Percentiles rank a stretch among this genome's conserved stretches.
These are phyloP conservation scores for Entophlyctis luteolus DNA, from an alignment of 192 early-diverging fungal genomes.

Conservation along the genomic window DNA sequence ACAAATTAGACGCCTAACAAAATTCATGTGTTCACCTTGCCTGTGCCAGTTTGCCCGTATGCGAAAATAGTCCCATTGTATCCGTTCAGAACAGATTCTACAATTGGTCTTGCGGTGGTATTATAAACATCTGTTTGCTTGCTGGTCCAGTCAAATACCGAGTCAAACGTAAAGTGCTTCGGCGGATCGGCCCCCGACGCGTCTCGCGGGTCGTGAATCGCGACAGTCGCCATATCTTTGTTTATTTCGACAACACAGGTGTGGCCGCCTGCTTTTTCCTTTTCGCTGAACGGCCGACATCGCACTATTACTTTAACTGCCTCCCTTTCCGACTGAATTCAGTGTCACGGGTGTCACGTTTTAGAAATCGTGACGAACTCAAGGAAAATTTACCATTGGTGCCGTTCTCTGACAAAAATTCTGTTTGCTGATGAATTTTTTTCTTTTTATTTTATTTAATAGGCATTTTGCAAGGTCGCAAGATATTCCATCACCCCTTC, in stretches of 20 bases:
- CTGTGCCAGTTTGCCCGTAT: constrained; percentile 58
- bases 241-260: constrained; percentile 53
- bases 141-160: constrained; percentile 52
- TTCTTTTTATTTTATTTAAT: background rate
- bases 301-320: constrained; percentile 57
- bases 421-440: background rate
- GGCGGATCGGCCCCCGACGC: constrained; percentile 31
- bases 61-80: constrained; percentile 68
- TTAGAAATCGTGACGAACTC: no score
- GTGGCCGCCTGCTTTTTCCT: constrained; percentile 57
- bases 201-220: constrained; percentile 43
- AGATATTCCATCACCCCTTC: constrained; percentile 15
- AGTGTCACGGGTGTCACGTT: no score
- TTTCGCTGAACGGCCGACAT: constrained; percentile 62
- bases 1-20: no score
- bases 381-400: no score
- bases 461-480: background rate
- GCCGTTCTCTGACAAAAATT: no score
- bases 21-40: constrained; percentile 47
- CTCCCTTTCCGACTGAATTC: constrained; percentile 43
- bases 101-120: constrained; percentile 52
- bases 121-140: constrained; percentile 59
- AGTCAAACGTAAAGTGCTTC: constrained; percentile 62
- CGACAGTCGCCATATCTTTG: constrained; percentile 40
- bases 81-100: constrained; percentile 56